These are phyloP conservation scores for Trichoderma sp. DNA, from an alignment of 2,329 filamentous ascomycete species.

Conservation along the genomic window DNA sequence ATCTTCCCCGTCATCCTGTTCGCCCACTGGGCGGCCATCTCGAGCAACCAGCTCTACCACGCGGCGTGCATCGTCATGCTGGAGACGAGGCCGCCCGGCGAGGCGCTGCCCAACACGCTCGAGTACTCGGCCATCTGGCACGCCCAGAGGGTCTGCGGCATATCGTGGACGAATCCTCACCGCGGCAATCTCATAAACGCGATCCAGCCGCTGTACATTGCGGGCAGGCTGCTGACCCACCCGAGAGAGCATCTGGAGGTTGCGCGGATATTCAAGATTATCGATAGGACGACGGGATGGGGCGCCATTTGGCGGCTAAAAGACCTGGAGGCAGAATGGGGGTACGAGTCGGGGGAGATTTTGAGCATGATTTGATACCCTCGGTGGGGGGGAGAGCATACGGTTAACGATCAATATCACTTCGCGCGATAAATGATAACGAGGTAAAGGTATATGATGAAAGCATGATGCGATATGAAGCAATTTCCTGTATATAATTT, in stretches of 20 bases:
- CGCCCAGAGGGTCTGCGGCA: constrained; percentile 51
- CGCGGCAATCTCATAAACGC: constrained; percentile 52
- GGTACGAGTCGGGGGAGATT: constrained; percentile 36
- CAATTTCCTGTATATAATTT: constrained; percentile 11
- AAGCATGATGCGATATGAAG: neutral
- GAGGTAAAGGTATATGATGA: neutral
- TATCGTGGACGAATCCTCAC: constrained; percentile 51
- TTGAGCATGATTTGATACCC: constrained; percentile 21
- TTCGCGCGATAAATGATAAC: neutral
- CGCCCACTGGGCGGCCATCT: constrained; percentile 54
- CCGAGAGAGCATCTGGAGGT: constrained; percentile 42
- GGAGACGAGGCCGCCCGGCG: constrained; percentile 45
- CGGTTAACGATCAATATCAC: neutral
- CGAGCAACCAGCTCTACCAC: constrained; percentile 57
- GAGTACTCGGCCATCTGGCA: constrained; percentile 25
- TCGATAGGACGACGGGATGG: constrained; percentile 55
- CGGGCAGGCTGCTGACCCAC: constrained; percentile 54
- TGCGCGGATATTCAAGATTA: constrained; percentile 46
- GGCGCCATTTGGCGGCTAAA: constrained; percentile 53
- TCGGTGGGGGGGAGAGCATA: neutral
- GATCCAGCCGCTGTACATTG: constrained; percentile 57
- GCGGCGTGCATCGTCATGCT: constrained; percentile 48
- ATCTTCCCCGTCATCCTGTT: constrained; percentile 55
- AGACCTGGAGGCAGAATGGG: constrained; percentile 49
- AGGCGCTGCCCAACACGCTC: constrained; percentile 29